phyloP scores from a whole-genome alignment of 257 asterid species.

The Nicotiana tabacum region DNA sequence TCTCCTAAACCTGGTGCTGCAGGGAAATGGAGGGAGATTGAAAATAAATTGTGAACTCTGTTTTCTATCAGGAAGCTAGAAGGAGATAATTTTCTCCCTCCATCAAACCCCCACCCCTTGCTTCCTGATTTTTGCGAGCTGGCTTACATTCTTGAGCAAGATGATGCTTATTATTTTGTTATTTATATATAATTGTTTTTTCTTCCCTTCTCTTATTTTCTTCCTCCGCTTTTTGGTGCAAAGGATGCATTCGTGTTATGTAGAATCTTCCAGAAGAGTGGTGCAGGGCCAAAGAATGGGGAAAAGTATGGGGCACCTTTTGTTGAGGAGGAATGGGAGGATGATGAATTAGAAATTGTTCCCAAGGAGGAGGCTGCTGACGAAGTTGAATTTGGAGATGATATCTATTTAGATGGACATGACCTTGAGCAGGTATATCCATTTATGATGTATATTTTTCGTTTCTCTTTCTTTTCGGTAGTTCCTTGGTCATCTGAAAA shows the following conservation, averaged over 20 bases:
- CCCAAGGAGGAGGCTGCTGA: conserved; percentile 49
- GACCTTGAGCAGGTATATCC: conserved; percentile 71
- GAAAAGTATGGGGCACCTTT: conserved; percentile 91
- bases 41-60: neutral
- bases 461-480: neutral
- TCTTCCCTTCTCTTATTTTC: neutral
- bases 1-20: neutral
- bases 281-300: conserved; percentile 89
- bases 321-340: conserved; percentile 87
- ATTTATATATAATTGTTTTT: conserved; percentile 3
- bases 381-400: conserved; percentile 57
- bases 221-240: conserved; percentile 16
- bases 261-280: conserved; percentile 93
- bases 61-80: neutral
- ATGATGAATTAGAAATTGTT: conserved; percentile 44
- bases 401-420: conserved; percentile 54
- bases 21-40: neutral
- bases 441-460: neutral
- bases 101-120: neutral
- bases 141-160: neutral
- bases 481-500: neutral
- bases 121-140: neutral
- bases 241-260: conserved; percentile 77
- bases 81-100: neutral
- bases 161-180: neutral